A percentile compares a stretch with the other conserved stretches of the same genome.
phyloP scores from a whole-genome alignment of 495 filamentous ascomycete genomes.

The Aspergillus indologenus region DNA sequence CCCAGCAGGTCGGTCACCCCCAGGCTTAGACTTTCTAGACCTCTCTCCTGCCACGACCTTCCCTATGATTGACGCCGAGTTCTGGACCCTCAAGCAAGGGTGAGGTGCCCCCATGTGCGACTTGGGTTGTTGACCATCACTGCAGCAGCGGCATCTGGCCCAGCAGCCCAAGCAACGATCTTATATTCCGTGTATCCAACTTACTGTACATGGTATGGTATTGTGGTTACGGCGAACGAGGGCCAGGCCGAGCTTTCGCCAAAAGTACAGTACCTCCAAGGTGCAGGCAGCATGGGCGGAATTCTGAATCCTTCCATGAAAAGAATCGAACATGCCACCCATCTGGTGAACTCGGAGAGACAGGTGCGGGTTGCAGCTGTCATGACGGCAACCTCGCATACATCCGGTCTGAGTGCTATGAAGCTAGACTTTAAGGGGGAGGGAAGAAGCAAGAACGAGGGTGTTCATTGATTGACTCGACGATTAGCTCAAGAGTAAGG shows the following conservation, averaged over 20 bases:
- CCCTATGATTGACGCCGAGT: neutral
- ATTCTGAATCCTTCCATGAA: slow-evolving; percentile 2
- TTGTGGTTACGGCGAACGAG: neutral
- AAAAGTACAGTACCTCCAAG: neutral
- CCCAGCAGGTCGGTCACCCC: neutral
- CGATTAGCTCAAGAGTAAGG: slow-evolving; percentile 1
- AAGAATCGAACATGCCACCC: slow-evolving; percentile 3
- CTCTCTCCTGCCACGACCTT: neutral
- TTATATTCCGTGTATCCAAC: slow-evolving; percentile 6
- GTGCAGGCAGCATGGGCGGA: neutral
- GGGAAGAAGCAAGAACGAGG: neutral
- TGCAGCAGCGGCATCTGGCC: neutral
- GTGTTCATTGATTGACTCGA: neutral
- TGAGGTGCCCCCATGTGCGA: slow-evolving; percentile 1
- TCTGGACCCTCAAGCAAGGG: slow-evolving; percentile 5
- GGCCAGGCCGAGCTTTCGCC: neutral
- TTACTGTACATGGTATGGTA: slow-evolving; percentile 7
- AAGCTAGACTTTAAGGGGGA: neutral
- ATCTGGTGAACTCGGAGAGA: neutral
- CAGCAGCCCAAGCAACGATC: neutral
- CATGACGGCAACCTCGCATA: slow-evolving; percentile 8
- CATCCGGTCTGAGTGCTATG: neutral
- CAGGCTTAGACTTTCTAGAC: neutral
- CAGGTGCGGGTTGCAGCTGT: slow-evolving; percentile 4
- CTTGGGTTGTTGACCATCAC: neutral